Base-by-base conservation (phyloP, 176 grass and related monocot species). In the Otatea glauca region DNA sequence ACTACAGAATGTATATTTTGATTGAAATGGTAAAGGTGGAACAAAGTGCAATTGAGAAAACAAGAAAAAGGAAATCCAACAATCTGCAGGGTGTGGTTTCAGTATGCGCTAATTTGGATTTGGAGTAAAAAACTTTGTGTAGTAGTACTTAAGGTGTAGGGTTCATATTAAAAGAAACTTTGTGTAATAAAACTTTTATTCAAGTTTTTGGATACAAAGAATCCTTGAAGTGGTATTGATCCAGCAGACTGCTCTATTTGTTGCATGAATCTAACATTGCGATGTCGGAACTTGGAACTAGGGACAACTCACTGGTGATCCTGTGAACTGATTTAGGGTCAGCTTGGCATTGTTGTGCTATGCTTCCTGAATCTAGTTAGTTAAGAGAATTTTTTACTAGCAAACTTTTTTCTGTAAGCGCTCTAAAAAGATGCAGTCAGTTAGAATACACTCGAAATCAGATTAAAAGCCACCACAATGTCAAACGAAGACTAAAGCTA, bases 261-360 rank as follows among this genome's bases (percentile, higher is more conserved):
- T 79, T 73, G 6, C 21, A 79, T 79, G 76, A 58, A 74, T 81
- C 35, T 69, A 42, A 10, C 9, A 71, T 21, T 71, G 24, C 10
- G 39, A 15, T 74, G 6, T 80, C 58, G 16, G 16, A 51, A 68
- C 7, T 68, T 67, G 20, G 9, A 39, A 72, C 60, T 65, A 39
- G 48, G 16, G 27, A 84, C 34, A 68, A 68, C 47, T 60, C 6
- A 2, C 5, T 20, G 9, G 5, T 63, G 14, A 16, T 48, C 21
- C 12, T 48, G 20, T 38, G n/a, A 24, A 35, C 9, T 76, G 20
- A 50, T 68, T 75, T 69, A 35, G 29, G 62, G 14, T 27, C 14
- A 65, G 29, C 32, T 65, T 65, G 62, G 29, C 14, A 65, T 34
- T 34, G 5, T 65, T 6, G 14, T 17, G 27, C 2, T 61, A 35